These are phyloP conservation scores for Aphanomyces stellatus DNA, from an alignment of 352 stramenopile genomes.

Conservation along the genomic window DNA sequence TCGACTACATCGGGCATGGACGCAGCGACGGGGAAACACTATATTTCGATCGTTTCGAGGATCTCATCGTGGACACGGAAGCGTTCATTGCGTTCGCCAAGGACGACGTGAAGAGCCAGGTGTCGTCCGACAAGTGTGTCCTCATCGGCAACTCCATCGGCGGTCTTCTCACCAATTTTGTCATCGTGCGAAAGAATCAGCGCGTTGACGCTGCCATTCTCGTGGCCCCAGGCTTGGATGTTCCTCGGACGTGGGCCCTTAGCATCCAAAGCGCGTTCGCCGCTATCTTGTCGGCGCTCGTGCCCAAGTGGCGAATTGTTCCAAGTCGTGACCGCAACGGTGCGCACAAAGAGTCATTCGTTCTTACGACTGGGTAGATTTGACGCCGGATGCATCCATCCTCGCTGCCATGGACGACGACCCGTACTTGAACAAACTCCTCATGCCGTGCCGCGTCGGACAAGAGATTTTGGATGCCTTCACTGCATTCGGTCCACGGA, in stretches of 20 bases:
- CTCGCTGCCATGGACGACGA: not conserved
- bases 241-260: not conserved
- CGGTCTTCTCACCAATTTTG: not conserved
- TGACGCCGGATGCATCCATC: not conserved
- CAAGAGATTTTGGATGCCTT: not conserved
- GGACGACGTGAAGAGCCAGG: not conserved
- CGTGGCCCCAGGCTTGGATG: not conserved
- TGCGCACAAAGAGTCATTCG: not conserved
- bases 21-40: constrained; percentile 25
- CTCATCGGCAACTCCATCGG: not conserved
- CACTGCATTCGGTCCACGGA: not conserved
- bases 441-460: not conserved
- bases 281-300: not conserved
- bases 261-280: not conserved
- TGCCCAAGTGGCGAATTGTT: not conserved
- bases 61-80: constrained; percentile 26
- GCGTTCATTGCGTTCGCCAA: constrained; percentile 19
- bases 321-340: not conserved
- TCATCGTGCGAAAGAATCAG: not conserved
- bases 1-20: constrained; percentile 30
- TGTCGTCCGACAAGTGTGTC: not conserved
- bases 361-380: not conserved
- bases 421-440: not conserved
- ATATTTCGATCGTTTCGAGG: constrained; percentile 25
- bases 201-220: not conserved